Base-by-base conservation (phyloP, 1,139 yeast genomes). In the Kodamaea sp. region DNA sequence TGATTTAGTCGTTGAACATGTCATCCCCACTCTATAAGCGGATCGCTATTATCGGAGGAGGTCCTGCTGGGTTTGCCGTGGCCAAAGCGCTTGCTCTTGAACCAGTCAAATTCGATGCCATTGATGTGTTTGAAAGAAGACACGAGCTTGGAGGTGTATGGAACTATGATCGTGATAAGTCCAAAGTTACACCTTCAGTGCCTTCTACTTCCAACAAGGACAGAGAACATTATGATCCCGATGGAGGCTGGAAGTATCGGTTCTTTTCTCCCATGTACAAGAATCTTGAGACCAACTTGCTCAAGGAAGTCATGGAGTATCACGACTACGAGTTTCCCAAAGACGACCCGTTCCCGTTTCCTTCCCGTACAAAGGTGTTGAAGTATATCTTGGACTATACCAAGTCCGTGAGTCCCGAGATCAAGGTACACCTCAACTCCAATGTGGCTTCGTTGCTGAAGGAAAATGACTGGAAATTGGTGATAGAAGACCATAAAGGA, bases 41-140 rank as follows among this genome's bases (percentile, higher is more conserved):
- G 23, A 40, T 70, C 23, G 77, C 76, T 3, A 57, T 75, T 7
- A 61, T 74, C 18, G 80, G 80, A 7, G 79, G 75, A 4, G 80
- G 80, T 0, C 76, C 78, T 1, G 55, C 67, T 3, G 80, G 79
- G 0, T 47, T 73, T 15, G 76, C 76, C 0, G 62, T 61, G n/a
- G 76, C 76, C 2, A 70, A 72, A 33, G 70, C 78, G 0, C 49
- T 73, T 24, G 62, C 69, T 1, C 42, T 56, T 15, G 79, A 74
- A 42, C 70, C 73, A 1, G 42, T 42, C 7, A 34, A 45, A 3
- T 56, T 66, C 42, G 31, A 47, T 3, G 4, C 11, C 1, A 57
- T 73, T 19, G 76, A 71, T 37, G 48, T 75, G 10, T 73, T 50
- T 43, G 80, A 75, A 39, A 56, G 73, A 41, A 51, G 70, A 35